phyloP scores from a whole-genome alignment of 208 protist species.

The Naegleria fowleri region DNA sequence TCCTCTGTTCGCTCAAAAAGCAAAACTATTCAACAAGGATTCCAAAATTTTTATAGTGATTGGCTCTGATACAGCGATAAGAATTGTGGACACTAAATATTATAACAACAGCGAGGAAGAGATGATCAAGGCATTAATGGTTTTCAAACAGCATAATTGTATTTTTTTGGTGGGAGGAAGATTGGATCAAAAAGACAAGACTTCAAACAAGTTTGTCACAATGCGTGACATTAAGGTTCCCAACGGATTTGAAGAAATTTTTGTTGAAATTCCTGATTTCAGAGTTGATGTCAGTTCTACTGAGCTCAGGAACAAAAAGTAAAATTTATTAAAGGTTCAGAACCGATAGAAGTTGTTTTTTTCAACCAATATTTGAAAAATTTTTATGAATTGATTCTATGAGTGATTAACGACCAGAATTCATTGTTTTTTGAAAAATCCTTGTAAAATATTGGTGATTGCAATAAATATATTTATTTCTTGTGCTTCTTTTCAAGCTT shows the following conservation, averaged over 20 bases:
- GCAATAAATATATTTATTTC: not conserved
- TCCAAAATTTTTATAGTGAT: not conserved
- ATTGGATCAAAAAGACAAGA: not conserved
- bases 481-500: constrained; percentile 39
- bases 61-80: not conserved
- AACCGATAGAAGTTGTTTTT: no score
- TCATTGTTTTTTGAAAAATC: no score
- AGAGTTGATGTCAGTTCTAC: not conserved
- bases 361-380: no score
- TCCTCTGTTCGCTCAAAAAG: not conserved
- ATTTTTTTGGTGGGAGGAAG: not conserved
- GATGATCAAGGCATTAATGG: not conserved
- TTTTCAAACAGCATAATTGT: not conserved
- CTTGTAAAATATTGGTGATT: no score
- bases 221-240: not conserved
- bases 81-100: constrained; percentile 5
- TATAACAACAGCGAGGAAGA: not conserved
- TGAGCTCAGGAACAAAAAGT: not conserved
- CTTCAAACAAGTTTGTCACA: not conserved
- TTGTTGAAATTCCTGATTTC: not conserved
- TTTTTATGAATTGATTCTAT: no score
- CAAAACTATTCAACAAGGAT: not conserved
- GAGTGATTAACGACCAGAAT: no score
- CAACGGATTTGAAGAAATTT: not conserved
- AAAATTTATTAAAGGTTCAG: no score